These are phyloP conservation scores for Xylariales sp. DNA, from an alignment of 2,329 filamentous ascomycete genomes.

Conservation along the genomic window DNA sequence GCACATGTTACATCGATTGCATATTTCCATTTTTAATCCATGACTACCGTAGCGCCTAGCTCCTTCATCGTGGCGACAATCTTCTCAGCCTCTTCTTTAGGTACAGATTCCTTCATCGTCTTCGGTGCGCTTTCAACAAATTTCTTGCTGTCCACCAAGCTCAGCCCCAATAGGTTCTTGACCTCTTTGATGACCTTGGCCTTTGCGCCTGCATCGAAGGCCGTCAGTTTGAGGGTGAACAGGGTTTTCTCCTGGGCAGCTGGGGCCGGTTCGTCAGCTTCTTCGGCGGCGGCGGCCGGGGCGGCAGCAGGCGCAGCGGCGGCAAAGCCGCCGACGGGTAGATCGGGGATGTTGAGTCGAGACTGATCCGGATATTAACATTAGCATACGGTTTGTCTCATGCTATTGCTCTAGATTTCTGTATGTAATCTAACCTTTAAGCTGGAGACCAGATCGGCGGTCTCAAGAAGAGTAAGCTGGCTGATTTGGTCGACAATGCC, in stretches of 20 bases:
- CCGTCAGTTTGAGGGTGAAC: conserved; percentile 94
- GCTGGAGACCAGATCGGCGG: conserved; percentile 91
- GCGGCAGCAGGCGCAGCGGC: conserved; percentile 72
- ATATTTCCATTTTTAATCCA: conserved; percentile 75
- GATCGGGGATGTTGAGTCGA: conserved; percentile 96
- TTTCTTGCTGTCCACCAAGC: conserved; percentile 99
- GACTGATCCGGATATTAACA: conserved; percentile 64
- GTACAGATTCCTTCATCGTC: conserved; percentile 98
- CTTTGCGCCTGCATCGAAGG: conserved; percentile 88
- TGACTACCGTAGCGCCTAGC: conserved; percentile 85
- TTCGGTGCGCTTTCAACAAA: conserved; percentile 99
- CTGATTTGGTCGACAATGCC: conserved; percentile 98
- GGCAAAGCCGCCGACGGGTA: conserved; percentile 92
- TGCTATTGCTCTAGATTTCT: neutral
- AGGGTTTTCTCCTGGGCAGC: conserved; percentile 95
- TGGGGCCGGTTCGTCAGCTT: conserved; percentile 88
- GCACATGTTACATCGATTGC: conserved; percentile 23
- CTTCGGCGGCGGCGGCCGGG: conserved; percentile 73
- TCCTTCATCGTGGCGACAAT: conserved; percentile 95
- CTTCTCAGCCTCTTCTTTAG: conserved; percentile 99
- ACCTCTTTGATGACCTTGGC: conserved; percentile 99
- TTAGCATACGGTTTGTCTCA: conserved; percentile 31
- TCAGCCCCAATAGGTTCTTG: conserved; percentile 94
- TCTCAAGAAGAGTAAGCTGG: conserved; percentile 96
- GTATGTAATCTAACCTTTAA: conserved; percentile 77